phyloP scores from a whole-genome alignment of 768 basidiomycete species.

The Cystobasidium onofrii region DNA sequence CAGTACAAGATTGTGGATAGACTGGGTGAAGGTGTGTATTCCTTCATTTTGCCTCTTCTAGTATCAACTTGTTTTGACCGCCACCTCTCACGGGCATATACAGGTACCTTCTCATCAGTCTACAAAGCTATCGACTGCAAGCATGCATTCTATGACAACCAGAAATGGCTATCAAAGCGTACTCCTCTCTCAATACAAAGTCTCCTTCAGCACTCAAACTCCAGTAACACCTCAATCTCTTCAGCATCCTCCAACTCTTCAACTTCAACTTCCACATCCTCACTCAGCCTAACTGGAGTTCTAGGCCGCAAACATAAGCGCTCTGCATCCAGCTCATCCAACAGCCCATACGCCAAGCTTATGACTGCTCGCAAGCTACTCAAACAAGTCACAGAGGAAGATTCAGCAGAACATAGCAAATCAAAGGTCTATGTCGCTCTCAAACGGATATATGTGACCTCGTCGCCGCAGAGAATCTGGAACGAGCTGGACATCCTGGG shows the following conservation, averaged over 20 bases:
- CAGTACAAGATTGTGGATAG: constrained; percentile 79
- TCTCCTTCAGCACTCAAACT: not conserved
- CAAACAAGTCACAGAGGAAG: not conserved
- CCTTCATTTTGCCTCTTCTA: not conserved
- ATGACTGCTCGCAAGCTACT: constrained; percentile 8
- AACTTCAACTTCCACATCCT: not conserved
- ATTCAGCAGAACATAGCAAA: constrained; percentile 39
- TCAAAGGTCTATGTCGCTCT: constrained; percentile 67
- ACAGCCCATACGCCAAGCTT: constrained; percentile 1
- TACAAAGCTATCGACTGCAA: constrained; percentile 88
- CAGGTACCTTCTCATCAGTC: constrained; percentile 96
- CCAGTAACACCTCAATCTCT: constrained; percentile 1
- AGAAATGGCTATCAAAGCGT: constrained; percentile 49
- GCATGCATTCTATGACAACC: constrained; percentile 52
- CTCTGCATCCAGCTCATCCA: not conserved
- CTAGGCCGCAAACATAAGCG: not conserved
- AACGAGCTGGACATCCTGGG: constrained; percentile 90
- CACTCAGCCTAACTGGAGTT: not conserved
- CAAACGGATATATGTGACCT: constrained; percentile 95
- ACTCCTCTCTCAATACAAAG: not conserved
- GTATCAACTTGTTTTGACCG: not conserved
- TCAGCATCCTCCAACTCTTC: not conserved
- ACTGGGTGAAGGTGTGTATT: constrained; percentile 62
- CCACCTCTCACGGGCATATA: not conserved
- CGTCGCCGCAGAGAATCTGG: constrained; percentile 78